Evolutionary conservation across 257 asterid genomes (phyloP), one percentile per base, ranked within the genome.

Genomic region (Lycium ferocissimum): DNA sequence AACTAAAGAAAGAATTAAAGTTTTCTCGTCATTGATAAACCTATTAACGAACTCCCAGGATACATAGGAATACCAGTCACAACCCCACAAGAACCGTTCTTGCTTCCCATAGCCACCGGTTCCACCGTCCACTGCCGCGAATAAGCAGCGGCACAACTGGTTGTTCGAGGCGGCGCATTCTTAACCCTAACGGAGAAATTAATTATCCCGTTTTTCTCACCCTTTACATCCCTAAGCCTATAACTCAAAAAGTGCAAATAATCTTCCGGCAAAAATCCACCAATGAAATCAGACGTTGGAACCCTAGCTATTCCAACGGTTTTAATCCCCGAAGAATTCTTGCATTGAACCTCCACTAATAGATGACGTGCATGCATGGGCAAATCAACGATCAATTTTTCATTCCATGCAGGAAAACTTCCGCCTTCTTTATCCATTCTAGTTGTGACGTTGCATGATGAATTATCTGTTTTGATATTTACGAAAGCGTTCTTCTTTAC

Each of bases 241-340:
- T 95, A 95, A 86, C 98, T 94, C 96, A 95, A 87, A 83, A 95
- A 93, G 47, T 91, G 95, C 92, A 94, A 18, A 69, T 92, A 88
- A n/a, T 90, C 89, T 6, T 87, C 90, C 14, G 96, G 98, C 79
- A 92, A 85, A 66, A 81, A 61, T 1, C 95, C 96, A 13, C 95
- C 98, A 33, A 85, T 26, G 76, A 95, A 95, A 85, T 95, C 98
- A n/a, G 93, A 72, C 20, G 89, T 90, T 3, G 98, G 98, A 79
- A 95, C 85, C 9, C 62, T 86, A 0, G 92, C 94, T 1, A 89
- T 58, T 69, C 98, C 98, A 71, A 94, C 8, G 5, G 84, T 37
- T 59, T 76, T 87, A 51, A 45, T 80, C 4, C 91, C 93, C 1
- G 89, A 83, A 40, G 11, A 58, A 22, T 35, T 79, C 88, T 82